Evolutionary conservation across 768 basidiomycete species (phyloP), one percentile per base, ranked within the genome.

Genomic region (Dioszegia crocea): DNA sequence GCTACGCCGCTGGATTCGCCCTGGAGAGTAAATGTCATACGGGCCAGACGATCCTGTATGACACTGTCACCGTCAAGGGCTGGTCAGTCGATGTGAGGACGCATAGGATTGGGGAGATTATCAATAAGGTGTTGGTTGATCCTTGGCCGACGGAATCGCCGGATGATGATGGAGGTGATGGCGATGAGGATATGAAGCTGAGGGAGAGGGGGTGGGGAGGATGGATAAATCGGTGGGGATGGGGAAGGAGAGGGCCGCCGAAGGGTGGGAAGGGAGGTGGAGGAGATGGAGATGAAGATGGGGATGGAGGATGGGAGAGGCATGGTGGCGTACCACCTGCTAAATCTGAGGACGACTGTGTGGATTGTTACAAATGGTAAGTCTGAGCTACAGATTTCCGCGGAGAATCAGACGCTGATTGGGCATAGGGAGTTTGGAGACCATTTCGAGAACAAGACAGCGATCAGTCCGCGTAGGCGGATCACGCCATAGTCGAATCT

Each of bases 1-100:
- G 94, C 74, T 84, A 86, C 16, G 82, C 89, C 31, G 90, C 80
- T 0, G 93, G 94, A 0, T 93, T 88, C 68, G 94, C 76, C 0
- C 57, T 78, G n/a, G 77, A 78, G 51, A 63, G 69, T 8, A 54
- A 50, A n/a, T 98, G 94, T 68, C 94, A 97, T 74, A 81, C 88
- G 0, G 94, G 94, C 23, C 84, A 87, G 71, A 83, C 85, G 16
- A 84, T 88, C 49, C 78, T 85, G 5, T 94, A 91, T 73, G 92
- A 97, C 75, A 91, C 91, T 0, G 88, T 96, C 27, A 83, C 83
- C 19, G 84, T 86, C 67, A 81, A 86, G 14, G 83, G 84, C 1
- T 96, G 93, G 93, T 78, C 80, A 17, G 89, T 89, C 21, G 84
- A 87, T 66, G 71, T 88, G 17, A 80, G 85, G 17, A 87, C 84